Conservation (phyloP, 2,329 filamentous ascomycete species). For the Gliomastix tumulicola region DNA sequence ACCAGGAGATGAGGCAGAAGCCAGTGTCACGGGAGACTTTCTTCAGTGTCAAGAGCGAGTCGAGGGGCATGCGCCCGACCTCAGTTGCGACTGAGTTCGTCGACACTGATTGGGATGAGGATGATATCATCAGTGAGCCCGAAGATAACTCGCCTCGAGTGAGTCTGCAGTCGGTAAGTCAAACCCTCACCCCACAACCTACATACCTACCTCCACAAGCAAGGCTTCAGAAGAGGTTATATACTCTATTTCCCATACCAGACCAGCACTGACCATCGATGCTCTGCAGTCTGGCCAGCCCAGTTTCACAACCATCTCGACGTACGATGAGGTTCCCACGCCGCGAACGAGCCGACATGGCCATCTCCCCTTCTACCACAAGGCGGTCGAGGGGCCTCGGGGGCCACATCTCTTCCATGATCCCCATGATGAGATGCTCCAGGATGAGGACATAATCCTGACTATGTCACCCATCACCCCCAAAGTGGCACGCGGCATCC, state of each 20-base stretch:
- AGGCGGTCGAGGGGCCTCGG: slow-evolving; percentile 69
- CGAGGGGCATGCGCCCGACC: slow-evolving; percentile 45
- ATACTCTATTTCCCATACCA: too few species aligned
- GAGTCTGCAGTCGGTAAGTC: slow-evolving; percentile 66
- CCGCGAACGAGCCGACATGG: slow-evolving; percentile 60
- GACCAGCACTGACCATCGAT: background rate
- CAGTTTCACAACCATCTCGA: slow-evolving; percentile 81
- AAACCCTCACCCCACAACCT: too few species aligned
- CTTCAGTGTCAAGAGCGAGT: slow-evolving; percentile 49
- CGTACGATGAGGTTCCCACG: slow-evolving; percentile 76
- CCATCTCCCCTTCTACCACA: slow-evolving; percentile 46
- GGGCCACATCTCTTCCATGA: slow-evolving; percentile 83
- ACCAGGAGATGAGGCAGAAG: slow-evolving; percentile 47
- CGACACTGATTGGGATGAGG: slow-evolving; percentile 69
- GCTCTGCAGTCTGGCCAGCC: slow-evolving; percentile 56
- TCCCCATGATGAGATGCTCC: slow-evolving; percentile 22
- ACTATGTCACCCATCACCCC: slow-evolving; percentile 70
- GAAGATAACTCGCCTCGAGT: slow-evolving; percentile 61
- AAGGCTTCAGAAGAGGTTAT: too few species aligned
- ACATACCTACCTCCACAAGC: too few species aligned
- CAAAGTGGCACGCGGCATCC: slow-evolving; percentile 40
- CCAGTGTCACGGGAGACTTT: slow-evolving; percentile 47
- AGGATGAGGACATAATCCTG: slow-evolving; percentile 46
- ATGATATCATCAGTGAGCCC: slow-evolving; percentile 52
- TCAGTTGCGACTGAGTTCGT: slow-evolving; percentile 73